Base-by-base conservation (phyloP, 495 filamentous ascomycete species). In the Penicillium herquei region DNA sequence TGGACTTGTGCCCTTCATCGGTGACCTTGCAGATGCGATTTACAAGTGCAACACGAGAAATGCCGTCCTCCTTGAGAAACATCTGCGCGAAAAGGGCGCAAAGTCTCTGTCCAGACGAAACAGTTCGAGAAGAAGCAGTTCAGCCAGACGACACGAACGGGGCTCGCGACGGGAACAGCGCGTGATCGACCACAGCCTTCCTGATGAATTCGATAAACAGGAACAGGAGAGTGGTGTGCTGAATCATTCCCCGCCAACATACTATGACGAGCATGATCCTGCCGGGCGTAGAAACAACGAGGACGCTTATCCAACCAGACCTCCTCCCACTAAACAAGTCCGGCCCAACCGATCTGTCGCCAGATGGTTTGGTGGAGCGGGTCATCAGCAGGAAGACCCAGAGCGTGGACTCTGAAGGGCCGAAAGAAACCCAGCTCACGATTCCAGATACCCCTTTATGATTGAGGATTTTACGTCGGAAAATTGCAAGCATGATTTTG, bases 1-100 rank as follows among this genome's bases (percentile, higher is more conserved):
- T 40, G 94, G 94, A 12, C 74, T 98, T 7, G 75, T 96, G 16
- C 94, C 94, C 0, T 82, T 97, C 58, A 50, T 96, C 6, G 94
- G 94, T 16, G 94, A 97, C 62, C 21, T 98, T 21, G 81, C 81
- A 35, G 94, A 98, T 65, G 83, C 82, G 7, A 62, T 80, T 2
- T 84, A 78, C 63, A 81, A 82, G 52, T 73, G 85, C 67, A 96
- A 96, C 65, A 92, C 89, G 2, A 78, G 84, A 55, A 96, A 92
- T 62, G 88, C 88, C 4, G 75, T 87, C 42, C 63, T 88, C 8
- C 78, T 96, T n/a, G 88, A 96, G 61, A 78, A 82, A 31, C 79
- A 87, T 58, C 72, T 96, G 46, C 78, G 83, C 9, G 69, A 85
- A 49, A 74, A 73, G 59, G 76, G 63, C 10, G 66, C 63, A 14